A percentile compares a stretch with the other conserved stretches of the same genome.
These are phyloP conservation scores for Chondrostereum purpureum DNA, from an alignment of 1,284 basidiomycete species.

Conservation along the genomic window DNA sequence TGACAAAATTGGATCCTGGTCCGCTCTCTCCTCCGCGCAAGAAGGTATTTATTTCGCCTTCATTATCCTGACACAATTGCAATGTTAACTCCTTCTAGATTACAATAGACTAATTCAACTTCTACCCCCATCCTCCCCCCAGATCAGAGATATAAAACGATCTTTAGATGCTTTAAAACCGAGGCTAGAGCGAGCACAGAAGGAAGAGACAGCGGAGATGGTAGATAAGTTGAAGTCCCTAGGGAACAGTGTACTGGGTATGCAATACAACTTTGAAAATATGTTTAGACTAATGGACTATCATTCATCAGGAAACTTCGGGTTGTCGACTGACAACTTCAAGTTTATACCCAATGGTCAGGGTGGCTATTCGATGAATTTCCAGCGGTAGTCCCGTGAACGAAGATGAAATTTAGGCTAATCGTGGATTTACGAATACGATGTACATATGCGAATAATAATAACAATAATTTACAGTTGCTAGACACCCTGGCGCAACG, in stretches of 20 bases:
- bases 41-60: slow-evolving; percentile 52
- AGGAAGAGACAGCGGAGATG: slow-evolving; percentile 90
- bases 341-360: slow-evolving; percentile 89
- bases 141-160: slow-evolving; percentile 41
- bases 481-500: no score
- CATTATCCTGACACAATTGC: no score
- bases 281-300: slow-evolving; percentile 1
- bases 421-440: no score
- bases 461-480: no score
- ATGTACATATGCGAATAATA: no score
- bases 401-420: no score
- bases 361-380: slow-evolving; percentile 92
- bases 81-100: no score
- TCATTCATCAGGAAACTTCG: slow-evolving; percentile 62
- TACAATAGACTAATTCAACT: slow-evolving; percentile 65
- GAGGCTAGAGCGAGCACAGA: slow-evolving; percentile 69
- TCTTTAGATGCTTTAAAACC: slow-evolving; percentile 54
- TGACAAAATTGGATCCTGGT: slow-evolving; percentile 76
- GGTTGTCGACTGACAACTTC: slow-evolving; percentile 89
- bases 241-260: slow-evolving; percentile 88
- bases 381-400: slow-evolving; percentile 51
- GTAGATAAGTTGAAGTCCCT: slow-evolving; percentile 87
- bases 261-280: slow-evolving; percentile 15
- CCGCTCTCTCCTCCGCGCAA: slow-evolving; percentile 73
- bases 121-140: slow-evolving; percentile 50